Evolutionary conservation across 306 rosid species (phyloP).

Genomic region (Oemleria cerasiformis): DNA sequence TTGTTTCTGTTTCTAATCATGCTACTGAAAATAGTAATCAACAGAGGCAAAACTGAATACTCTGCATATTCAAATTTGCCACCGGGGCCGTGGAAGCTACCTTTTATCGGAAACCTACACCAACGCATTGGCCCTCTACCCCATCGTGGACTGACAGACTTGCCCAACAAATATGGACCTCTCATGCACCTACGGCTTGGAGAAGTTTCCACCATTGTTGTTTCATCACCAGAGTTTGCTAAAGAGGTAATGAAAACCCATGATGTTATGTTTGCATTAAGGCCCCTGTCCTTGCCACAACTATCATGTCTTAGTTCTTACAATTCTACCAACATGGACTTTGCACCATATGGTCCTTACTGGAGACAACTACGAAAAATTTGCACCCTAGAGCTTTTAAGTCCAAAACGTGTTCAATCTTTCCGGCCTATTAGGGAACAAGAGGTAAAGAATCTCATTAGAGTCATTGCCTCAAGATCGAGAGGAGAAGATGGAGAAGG

Average conservation of each 20-base stretch:
- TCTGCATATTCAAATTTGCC: not conserved
- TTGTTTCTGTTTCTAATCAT: not conserved
- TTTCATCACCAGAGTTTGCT: not conserved
- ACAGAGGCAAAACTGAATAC: not conserved
- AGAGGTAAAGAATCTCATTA: conserved; percentile 18
- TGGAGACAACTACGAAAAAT: conserved; percentile 18
- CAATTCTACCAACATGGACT: not conserved
- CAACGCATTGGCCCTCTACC: not conserved
- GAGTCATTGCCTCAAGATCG: not conserved
- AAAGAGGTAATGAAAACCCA: not conserved
- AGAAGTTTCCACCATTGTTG: not conserved
- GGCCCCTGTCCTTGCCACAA: conserved; percentile 18
- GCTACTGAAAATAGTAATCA: not conserved
- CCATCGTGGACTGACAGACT: not conserved
- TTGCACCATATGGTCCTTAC: not conserved
- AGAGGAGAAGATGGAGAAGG: conserved; percentile 25
- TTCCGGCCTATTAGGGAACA: conserved; percentile 24
- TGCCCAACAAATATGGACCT: not conserved
- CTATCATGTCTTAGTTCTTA: not conserved
- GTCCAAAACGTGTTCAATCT: conserved; percentile 13
- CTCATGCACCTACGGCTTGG: not conserved
- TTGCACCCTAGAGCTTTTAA: conserved; percentile 28
- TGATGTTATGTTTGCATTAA: conserved; percentile 4
- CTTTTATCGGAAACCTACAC: not conserved
- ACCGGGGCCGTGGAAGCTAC: not conserved